A percentile compares a stretch with the other conserved stretches of the same genome.
Evolutionary conservation across 2,329 filamentous ascomycete species (phyloP).

Genomic region (Sordariomycetes sp.): DNA sequence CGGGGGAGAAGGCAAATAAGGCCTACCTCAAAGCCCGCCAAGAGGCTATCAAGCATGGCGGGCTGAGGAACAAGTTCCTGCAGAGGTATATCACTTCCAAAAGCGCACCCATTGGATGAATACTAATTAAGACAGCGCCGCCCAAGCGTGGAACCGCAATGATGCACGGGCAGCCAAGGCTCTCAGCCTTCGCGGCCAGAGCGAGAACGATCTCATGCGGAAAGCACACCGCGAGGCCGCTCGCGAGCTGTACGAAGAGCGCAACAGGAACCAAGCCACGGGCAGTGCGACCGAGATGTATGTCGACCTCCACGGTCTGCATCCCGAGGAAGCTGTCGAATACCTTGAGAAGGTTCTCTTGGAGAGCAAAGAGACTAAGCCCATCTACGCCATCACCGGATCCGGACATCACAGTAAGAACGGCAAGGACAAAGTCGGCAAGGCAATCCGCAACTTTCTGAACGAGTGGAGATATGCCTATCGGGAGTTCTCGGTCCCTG

Average conservation of each 20-base stretch:
- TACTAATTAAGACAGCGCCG: slow-evolving; percentile 55
- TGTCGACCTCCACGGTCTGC: slow-evolving; percentile 95
- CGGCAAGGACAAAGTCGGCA: slow-evolving; percentile 96
- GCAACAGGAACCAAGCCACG: slow-evolving; percentile 59
- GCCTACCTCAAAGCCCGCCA: slow-evolving; percentile 90
- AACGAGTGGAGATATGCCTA: slow-evolving; percentile 96
- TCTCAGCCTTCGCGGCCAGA: slow-evolving; percentile 85
- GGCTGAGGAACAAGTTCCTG: slow-evolving; percentile 90
- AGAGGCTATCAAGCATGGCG: slow-evolving; percentile 95
- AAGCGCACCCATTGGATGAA: background rate
- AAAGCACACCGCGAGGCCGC: slow-evolving; percentile 95
- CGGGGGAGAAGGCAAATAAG: slow-evolving; percentile 82
- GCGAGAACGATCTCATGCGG: slow-evolving; percentile 94
- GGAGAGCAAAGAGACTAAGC: slow-evolving; percentile 67
- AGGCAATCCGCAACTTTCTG: slow-evolving; percentile 81
- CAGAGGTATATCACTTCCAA: slow-evolving; percentile 67
- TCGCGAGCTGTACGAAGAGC: slow-evolving; percentile 83
- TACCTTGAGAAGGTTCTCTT: slow-evolving; percentile 84
- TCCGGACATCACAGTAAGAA: slow-evolving; percentile 98
- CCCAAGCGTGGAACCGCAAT: slow-evolving; percentile 97
- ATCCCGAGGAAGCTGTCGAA: slow-evolving; percentile 91
- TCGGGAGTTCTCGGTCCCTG: slow-evolving; percentile 90
- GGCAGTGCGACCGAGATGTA: slow-evolving; percentile 77
- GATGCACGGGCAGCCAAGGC: slow-evolving; percentile 94
- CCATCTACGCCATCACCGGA: slow-evolving; percentile 92